Conservation (phyloP, 2,329 filamentous ascomycete genomes). For the Polytolypa hystricis region DNA sequence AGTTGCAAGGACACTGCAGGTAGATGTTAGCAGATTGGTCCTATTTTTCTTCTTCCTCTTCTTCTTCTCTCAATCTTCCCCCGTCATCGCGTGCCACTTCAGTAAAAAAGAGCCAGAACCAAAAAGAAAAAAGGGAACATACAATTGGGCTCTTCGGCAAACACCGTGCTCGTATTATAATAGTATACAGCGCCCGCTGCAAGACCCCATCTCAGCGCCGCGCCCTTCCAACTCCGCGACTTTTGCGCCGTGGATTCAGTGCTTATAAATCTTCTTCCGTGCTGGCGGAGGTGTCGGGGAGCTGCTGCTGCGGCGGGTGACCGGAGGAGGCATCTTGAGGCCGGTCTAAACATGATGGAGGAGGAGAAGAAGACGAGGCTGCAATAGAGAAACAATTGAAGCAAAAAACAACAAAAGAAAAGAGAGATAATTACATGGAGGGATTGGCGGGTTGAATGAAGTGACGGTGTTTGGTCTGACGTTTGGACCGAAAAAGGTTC, state of each 20-base stretch:
- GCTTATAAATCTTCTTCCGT: constrained; percentile 42
- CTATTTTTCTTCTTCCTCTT: too few species aligned
- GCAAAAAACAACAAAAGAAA: constrained; percentile 1
- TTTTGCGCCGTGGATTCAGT: constrained; percentile 47
- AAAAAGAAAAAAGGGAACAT: too few species aligned
- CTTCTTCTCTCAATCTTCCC: too few species aligned
- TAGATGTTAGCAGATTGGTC: too few species aligned
- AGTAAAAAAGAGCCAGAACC: constrained; percentile 7
- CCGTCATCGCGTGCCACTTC: too few species aligned
- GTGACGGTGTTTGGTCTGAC: background rate
- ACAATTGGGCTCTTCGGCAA: constrained; percentile 74
- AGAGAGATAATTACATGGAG: constrained; percentile 2
- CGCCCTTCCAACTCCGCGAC: constrained; percentile 72
- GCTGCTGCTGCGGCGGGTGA: constrained; percentile 1
- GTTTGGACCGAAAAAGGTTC: too few species aligned
- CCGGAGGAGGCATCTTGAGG: constrained; percentile 12
- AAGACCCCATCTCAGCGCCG: constrained; percentile 60
- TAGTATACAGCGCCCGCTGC: constrained; percentile 74
- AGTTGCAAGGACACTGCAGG: constrained; percentile 26
- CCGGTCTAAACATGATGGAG: constrained; percentile 14
- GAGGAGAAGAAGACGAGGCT: constrained; percentile 2
- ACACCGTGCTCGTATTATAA: constrained; percentile 82
- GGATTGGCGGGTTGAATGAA: background rate
- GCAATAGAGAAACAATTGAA: constrained; percentile 1
- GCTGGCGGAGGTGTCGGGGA: constrained; percentile 9